Conservation (phyloP, 108 stramenopile genomes). For the Schizochytrium sp. region DNA sequence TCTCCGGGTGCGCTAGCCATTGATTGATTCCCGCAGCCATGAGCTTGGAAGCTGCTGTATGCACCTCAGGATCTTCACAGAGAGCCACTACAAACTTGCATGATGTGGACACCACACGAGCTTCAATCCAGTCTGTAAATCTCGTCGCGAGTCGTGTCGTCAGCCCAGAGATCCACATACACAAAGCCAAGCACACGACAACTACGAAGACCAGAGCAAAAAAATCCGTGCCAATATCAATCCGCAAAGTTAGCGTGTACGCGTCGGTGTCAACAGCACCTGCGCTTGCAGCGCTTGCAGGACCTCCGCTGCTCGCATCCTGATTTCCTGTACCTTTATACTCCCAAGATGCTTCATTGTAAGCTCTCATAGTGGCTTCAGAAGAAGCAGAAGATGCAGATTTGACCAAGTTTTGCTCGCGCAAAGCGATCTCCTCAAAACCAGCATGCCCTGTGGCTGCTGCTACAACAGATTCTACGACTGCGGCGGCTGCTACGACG, state of each 20-base stretch:
- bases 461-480: too few relatives aligned
- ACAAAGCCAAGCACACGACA: background rate
- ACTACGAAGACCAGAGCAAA: background rate
- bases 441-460: too few relatives aligned
- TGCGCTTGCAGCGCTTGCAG: too few relatives aligned
- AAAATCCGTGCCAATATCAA: conserved; percentile 1
- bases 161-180: background rate
- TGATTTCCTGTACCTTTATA: too few relatives aligned
- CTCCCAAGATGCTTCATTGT: too few relatives aligned
- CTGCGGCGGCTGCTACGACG: too few relatives aligned
- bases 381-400: too few relatives aligned
- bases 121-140: background rate
- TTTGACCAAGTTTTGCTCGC: too few relatives aligned
- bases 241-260: conserved; percentile 31
- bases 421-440: too few relatives aligned
- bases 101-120: background rate
- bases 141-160: background rate
- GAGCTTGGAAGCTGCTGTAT: background rate
- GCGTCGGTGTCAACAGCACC: background rate
- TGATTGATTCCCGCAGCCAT: conserved; percentile 41
- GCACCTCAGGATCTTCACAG: conserved; percentile 31
- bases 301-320: too few relatives aligned
- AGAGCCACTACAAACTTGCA: conserved; percentile 44
- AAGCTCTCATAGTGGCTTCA: too few relatives aligned
- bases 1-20: conserved; percentile 29